A percentile compares a stretch with the other conserved stretches of the same genome.
Evolutionary conservation across 192 early-diverging fungal genomes (phyloP).

Genomic region (Thamnidium elegans): DNA sequence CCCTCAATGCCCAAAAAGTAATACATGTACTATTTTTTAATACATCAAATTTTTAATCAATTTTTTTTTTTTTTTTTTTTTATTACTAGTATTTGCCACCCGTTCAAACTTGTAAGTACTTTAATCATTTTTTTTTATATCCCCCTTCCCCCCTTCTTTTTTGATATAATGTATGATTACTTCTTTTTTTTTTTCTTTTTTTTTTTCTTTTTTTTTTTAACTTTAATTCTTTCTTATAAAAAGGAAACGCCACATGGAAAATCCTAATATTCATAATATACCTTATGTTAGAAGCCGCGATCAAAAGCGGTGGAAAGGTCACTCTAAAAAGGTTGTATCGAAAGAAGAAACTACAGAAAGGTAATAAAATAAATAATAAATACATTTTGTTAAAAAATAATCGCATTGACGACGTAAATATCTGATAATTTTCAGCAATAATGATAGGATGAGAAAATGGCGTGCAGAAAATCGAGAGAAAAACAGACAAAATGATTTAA

Average conservation of each 20-base stretch:
- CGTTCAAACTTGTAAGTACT: constrained; percentile 36
- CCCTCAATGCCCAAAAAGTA: constrained; percentile 38
- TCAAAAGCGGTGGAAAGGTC: constrained; percentile 53
- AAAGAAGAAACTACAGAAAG: constrained; percentile 49
- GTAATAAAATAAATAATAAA: constrained; percentile 13
- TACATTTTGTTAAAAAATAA: background rate
- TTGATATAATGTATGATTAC: background rate
- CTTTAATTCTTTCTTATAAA: constrained; percentile 5
- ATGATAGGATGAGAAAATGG: constrained; percentile 50
- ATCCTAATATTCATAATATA: constrained; percentile 53
- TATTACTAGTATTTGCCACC: constrained; percentile 34
- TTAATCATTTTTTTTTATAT: background rate
- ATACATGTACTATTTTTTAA: background rate
- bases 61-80: constrained; percentile 4
- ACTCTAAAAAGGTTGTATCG: constrained; percentile 52
- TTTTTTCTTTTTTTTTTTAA: background rate
- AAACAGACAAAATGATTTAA: constrained; percentile 64
- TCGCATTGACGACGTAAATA: constrained; percentile 7
- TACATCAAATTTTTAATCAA: background rate
- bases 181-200: background rate
- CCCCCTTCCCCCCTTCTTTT: background rate
- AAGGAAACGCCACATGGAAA: constrained; percentile 49
- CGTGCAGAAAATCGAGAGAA: constrained; percentile 50
- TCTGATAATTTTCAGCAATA: constrained; percentile 23
- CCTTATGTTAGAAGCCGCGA: constrained; percentile 50